A percentile compares a stretch with the other conserved stretches of the same genome.
Conservation (phyloP, 805 yeast species). For the Yarrowia sp. region DNA sequence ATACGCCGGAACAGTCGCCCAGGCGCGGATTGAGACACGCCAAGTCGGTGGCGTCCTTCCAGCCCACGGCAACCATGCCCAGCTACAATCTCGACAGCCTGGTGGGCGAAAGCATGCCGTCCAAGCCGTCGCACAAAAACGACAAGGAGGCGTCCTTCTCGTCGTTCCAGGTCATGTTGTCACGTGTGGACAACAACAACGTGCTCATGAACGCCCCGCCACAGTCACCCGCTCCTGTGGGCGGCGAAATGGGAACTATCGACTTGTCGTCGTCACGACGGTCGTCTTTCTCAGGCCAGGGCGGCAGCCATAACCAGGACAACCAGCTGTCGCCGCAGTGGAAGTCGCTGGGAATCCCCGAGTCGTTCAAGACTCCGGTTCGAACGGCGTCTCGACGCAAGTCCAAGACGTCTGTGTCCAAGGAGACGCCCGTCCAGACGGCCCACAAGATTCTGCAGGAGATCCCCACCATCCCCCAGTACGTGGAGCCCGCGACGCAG, state of each 20-base stretch:
- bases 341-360: conserved; percentile 19
- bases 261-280: conserved; percentile 5
- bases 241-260: conserved; percentile 21
- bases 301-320: neutral
- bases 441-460: conserved; percentile 16
- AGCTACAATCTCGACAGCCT: conserved; percentile 1
- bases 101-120: neutral
- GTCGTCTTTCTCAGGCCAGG: neutral
- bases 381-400: neutral
- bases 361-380: conserved; percentile 2
- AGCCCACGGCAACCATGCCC: conserved; percentile 7
- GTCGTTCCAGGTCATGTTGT: conserved; percentile 20
- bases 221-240: neutral
- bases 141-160: conserved; percentile 10
- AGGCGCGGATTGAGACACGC: neutral
- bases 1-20: neutral
- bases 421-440: neutral
- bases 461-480: conserved; percentile 6
- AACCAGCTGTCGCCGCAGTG: conserved; percentile 10
- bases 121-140: neutral
- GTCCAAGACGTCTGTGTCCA: neutral
- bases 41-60: conserved; percentile 6
- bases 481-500: conserved; percentile 18
- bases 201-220: neutral
- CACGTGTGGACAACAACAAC: conserved; percentile 1